Evolutionary conservation across 2,329 filamentous ascomycete genomes (phyloP), one percentile per base, ranked within the genome.

Genomic region (Aureobasidium sp.): DNA sequence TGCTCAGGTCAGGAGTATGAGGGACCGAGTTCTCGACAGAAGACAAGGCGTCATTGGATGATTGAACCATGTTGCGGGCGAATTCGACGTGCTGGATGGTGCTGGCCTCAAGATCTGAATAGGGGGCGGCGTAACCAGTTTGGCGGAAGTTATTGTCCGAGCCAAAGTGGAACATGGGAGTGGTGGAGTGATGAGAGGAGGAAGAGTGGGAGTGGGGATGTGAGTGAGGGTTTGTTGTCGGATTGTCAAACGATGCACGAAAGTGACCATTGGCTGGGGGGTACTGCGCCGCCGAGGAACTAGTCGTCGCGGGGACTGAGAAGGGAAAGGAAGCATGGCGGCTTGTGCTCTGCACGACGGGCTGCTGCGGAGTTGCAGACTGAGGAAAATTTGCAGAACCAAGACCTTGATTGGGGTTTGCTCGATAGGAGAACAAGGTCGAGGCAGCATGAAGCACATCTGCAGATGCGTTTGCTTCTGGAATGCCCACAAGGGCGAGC

Each of bases 361-460:
- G 45, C 45, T 60, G 57, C 42, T 41, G 34, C 12, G 29, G 22
- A 31, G 44, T 12, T 5, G 25, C 22, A 5, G 39, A 11, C 12
- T n/a, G 25, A 31, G 42, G 20, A 12, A 39, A 47, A 31, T 12
- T 48, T 37, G 7, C 37, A n/a, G 45, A n/a, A 34, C 5, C 39
- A 20, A 41, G 48, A 6, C 14, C 29, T 36, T 62, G 60, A 11
- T 15, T 48, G 20, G 47, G 47, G 39, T 60, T 60, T 49, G 57
- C 37, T 14, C 60, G 41, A 22, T 62, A 62, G 7, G 29, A 31
- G 34, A 62, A 62, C 41, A 62, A 51, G 14, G 49, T 62, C 34
- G 60, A 39, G 8, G 60, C 60, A 47, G 60, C 60, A 39, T 62
- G 29, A 11, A 62, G 60, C 25, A 62, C 60, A 41, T 62, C 49